Evolutionary conservation across 495 filamentous ascomycete genomes (phyloP).

Genomic region (Aspergillus conjunctus): DNA sequence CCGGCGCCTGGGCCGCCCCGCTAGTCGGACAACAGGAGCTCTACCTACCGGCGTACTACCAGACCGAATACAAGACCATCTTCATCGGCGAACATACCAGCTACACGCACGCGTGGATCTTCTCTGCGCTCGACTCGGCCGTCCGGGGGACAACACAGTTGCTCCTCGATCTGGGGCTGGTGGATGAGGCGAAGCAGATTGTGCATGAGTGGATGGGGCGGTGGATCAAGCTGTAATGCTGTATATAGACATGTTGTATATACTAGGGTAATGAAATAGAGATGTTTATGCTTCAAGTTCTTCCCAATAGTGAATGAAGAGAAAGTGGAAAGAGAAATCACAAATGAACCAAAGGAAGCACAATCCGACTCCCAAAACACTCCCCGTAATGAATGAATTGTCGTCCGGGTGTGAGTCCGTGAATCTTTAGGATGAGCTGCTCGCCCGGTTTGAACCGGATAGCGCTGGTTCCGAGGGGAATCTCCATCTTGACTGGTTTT

Average conservation of each 20-base stretch:
- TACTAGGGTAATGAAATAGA: too few species aligned
- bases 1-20: constrained; percentile 59
- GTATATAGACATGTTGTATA: neutral
- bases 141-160: constrained; percentile 66
- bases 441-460: neutral
- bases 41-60: constrained; percentile 68
- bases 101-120: constrained; percentile 77
- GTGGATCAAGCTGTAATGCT: constrained; percentile 49
- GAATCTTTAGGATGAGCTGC: neutral
- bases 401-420: neutral
- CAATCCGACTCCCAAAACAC: neutral
- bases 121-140: constrained; percentile 65
- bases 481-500: neutral
- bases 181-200: constrained; percentile 68
- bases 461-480: neutral
- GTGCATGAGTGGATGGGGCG: constrained; percentile 70
- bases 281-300: too few species aligned
- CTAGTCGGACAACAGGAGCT: constrained; percentile 61
- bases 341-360: neutral
- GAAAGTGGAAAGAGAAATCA: neutral
- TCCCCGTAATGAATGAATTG: neutral
- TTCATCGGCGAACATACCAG: constrained; percentile 73
- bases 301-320: too few species aligned
- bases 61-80: constrained; percentile 66
- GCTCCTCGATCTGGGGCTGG: constrained; percentile 65